These are phyloP conservation scores for Chenopodium suecicum DNA, from an alignment of 148 eudicot genomes.

Conservation along the genomic window DNA sequence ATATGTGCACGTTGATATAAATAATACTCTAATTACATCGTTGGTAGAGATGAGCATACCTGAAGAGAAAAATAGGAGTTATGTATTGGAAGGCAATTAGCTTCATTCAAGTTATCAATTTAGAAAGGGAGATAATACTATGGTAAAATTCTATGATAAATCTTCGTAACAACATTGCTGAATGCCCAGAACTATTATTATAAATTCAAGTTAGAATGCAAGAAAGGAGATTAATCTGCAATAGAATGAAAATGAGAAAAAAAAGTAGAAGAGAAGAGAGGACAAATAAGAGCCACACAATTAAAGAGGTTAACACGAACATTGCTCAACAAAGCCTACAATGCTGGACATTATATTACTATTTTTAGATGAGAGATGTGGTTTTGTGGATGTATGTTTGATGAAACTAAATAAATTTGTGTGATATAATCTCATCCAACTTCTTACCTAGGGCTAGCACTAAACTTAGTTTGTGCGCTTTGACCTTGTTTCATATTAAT, in stretches of 20 bases:
- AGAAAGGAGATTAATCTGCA: background rate
- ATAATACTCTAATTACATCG: background rate
- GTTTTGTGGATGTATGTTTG: too few species aligned
- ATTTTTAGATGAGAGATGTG: background rate
- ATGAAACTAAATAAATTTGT: too few species aligned
- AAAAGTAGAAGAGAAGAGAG: background rate
- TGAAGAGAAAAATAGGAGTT: background rate
- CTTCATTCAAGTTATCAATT: background rate
- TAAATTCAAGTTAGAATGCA: background rate
- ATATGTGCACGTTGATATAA: background rate
- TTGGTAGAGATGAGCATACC: constrained; percentile 4
- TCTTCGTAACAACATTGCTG: background rate
- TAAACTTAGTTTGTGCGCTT: background rate
- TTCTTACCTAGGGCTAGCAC: background rate
- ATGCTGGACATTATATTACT: background rate
- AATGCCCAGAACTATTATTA: background rate
- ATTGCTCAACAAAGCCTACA: background rate
- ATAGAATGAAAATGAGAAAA: background rate
- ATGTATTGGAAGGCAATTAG: background rate
- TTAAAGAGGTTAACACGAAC: background rate
- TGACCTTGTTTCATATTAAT: background rate
- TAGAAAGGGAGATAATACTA: background rate
- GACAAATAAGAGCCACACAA: constrained; percentile 11
- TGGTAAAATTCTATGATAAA: background rate
- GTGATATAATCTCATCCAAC: background rate